Base-by-base conservation (phyloP, 352 stramenopile species). In the Globisporangium spinosum region DNA sequence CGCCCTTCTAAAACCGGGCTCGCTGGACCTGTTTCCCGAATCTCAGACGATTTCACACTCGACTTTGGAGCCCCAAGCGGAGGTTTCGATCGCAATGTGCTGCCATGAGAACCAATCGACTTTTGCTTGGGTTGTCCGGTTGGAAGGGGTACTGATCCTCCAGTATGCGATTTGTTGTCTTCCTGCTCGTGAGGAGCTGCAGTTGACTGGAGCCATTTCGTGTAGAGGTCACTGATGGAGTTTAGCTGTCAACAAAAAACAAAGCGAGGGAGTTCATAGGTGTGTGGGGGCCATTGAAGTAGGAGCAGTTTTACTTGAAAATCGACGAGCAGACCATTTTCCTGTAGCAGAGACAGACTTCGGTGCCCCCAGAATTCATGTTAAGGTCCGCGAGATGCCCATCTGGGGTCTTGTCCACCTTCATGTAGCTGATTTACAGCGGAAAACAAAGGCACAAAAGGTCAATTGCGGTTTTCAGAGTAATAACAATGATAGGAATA, bases 271-370 rank as follows among this genome's bases (percentile, higher is more conserved):
- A 15, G 7, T 22, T 25, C 65, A 25, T 47, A 15, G 27, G 54
- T 25, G 1, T 4, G n/a, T 12, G 13, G 3, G 12, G 10, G 12
- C 12, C 12, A 17, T 29, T 23, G 13, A 6, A 3, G 20, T 12
- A 59, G 6, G 15, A 9, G 17, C 17, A 13, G 20, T 20, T 15
- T 45, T 51, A 27, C 17, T 63, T 20, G 13, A 2, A n/a, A 45
- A 34, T 65, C 0, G 22, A 67, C 45, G 17, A 49, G 60, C 71
- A 22, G 67, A 93, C 85, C 72, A 86, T 82, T 58, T 93, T 94
- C 68, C 90, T 92, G 78, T 96, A 96, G 61, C 80, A 85, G 3
- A 96, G 62, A 43, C 75, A 88, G 5, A 96, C 77, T 70, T 96
- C 88, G 29, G 83, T 90, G 17, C 85, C 85, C 2, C 83, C 80